phyloP scores from a whole-genome alignment of 1,284 basidiomycete genomes.

The Stereum hirsutum region DNA sequence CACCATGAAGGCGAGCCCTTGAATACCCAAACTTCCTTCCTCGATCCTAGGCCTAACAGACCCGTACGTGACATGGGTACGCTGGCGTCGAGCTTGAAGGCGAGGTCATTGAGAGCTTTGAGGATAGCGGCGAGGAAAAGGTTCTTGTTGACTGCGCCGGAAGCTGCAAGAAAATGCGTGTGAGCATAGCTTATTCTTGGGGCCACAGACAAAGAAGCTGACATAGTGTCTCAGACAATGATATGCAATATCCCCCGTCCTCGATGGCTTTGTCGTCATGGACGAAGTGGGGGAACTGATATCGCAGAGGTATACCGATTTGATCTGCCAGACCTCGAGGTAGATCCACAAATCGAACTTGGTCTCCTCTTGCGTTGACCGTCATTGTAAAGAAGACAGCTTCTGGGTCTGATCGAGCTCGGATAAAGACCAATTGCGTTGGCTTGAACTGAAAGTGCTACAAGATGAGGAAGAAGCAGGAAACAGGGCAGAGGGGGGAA shows the following conservation, averaged over 20 bases:
- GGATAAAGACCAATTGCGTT: slow-evolving; percentile 52
- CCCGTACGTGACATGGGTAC: slow-evolving; percentile 32
- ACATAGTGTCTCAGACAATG: too few relatives aligned
- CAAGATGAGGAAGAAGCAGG: slow-evolving; percentile 2
- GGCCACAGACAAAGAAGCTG: too few relatives aligned
- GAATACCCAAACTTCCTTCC: slow-evolving; percentile 43
- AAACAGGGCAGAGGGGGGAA: background rate
- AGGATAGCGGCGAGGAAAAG: slow-evolving; percentile 33
- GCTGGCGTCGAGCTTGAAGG: slow-evolving; percentile 37
- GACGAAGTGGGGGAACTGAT: slow-evolving; percentile 38
- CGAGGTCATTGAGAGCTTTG: slow-evolving; percentile 28
- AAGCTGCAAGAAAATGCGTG: slow-evolving; percentile 18
- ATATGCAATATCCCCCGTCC: too few relatives aligned
- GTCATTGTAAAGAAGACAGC: slow-evolving; percentile 53
- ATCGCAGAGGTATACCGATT: slow-evolving; percentile 18
- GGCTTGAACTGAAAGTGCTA: slow-evolving; percentile 26
- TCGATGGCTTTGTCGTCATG: slow-evolving; percentile 36
- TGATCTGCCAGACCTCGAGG: slow-evolving; percentile 25
- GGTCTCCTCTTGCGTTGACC: slow-evolving; percentile 45
- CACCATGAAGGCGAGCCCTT: slow-evolving; percentile 13
- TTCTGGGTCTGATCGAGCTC: slow-evolving; percentile 32
- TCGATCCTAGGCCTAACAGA: slow-evolving; percentile 28
- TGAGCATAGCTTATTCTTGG: too few relatives aligned
- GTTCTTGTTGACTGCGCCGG: slow-evolving; percentile 29
- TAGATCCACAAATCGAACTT: slow-evolving; percentile 49